Evolutionary conservation across 2,329 filamentous ascomycete genomes (phyloP), one percentile per base, ranked within the genome.

Genomic region (Cytospora piceicola): DNA sequence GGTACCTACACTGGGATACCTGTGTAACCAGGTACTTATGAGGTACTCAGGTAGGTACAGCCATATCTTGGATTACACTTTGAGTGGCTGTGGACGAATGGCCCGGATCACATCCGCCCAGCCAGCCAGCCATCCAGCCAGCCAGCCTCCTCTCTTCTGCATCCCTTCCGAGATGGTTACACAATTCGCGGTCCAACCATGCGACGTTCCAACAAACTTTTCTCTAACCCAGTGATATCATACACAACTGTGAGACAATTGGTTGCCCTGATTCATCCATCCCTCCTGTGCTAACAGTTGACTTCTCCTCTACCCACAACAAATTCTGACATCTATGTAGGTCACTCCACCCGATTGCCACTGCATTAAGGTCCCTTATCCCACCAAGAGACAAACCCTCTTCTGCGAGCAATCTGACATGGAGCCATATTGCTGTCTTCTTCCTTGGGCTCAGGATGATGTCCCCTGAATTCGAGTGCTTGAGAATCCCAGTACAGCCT

Each of bases 61-160:
- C 12, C 51, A 30, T 27, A 27, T 32, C 46, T n/a, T n/a, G 14
- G 22, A 36, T 36, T 39, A 32, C 30, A 29, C 42, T 39, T 39
- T 52, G 32, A 51, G 49, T 36, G 22, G 60, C 60, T 24, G 39
- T 20, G 20, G n/a, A 49, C 42, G 29, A 12, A 36, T 46, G 60
- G 60, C 6, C 29, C 60, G 60, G 60, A 57, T 63, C 60, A 63
- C 53, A 63, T 63, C 60, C 60, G 60, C 27, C 60, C 15, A 22
- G 15, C 34, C 52, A n/a, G 24, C 14, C 52, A 36, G n/a, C 30
- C 52, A n/a, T 32, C 60, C 15, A 22, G 15, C 34, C 52, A n/a
- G 24, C 14, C 52, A 36, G n/a, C 30, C 52, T 32, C 42, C 27
- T 29, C 34, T 9, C 8, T 39, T 29, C 60, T 62, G 59, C 59